Percentiles rank a stretch among this genome's conserved stretches.
Evolutionary conservation across 139 green algal genomes (phyloP).

Genomic region (Chlamydomonas sp.): DNA sequence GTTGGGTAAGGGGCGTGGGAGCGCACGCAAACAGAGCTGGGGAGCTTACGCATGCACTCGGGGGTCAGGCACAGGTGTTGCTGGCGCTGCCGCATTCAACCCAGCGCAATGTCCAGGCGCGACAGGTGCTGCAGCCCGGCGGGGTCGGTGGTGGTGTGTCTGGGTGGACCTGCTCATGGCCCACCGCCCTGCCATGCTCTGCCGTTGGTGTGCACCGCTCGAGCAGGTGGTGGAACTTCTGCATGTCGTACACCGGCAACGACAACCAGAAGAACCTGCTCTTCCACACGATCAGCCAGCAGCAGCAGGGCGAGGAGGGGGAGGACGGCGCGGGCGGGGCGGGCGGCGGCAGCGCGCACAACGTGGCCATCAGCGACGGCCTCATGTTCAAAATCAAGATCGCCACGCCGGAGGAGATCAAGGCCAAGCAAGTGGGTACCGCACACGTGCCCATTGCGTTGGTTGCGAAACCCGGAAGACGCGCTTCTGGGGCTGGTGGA

Average conservation of each 20-base stretch:
- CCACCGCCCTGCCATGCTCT: neutral
- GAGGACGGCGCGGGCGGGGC: neutral
- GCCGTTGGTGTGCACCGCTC: neutral
- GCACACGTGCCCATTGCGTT: too few species aligned
- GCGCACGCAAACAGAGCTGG: too few species aligned
- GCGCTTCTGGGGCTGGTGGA: neutral
- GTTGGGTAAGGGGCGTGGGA: too few species aligned
- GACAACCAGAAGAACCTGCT: constrained; percentile 44
- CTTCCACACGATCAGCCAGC: constrained; percentile 6
- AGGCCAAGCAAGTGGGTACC: neutral
- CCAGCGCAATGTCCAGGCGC: too few species aligned
- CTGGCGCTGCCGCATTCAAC: too few species aligned
- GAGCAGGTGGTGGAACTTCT: constrained; percentile 28
- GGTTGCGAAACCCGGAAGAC: neutral
- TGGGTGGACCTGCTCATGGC: too few species aligned
- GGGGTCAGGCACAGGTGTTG: too few species aligned
- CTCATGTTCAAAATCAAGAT: constrained; percentile 39
- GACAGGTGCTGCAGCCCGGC: too few species aligned
- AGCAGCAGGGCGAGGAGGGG: neutral
- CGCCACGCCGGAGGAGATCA: constrained; percentile 22
- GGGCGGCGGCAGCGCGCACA: neutral
- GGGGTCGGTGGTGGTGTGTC: too few species aligned
- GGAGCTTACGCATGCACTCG: too few species aligned
- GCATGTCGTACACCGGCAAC: constrained; percentile 31
- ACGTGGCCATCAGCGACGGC: constrained; percentile 22